phyloP scores from a whole-genome alignment of 1,139 yeast species.

The Yamadazyma songkhlaensis region DNA sequence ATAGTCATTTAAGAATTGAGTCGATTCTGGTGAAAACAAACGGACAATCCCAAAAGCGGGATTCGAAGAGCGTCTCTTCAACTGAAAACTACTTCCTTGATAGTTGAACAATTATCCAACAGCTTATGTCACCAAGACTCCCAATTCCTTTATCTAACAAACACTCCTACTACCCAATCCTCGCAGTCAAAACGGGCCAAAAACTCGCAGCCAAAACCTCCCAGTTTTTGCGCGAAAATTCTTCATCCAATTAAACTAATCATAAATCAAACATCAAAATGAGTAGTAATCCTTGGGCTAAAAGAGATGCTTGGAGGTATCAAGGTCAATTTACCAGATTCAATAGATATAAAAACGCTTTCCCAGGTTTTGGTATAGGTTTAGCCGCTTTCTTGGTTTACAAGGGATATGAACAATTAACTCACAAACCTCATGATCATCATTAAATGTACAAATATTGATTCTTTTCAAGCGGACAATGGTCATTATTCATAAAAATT shows the following conservation, averaged over 20 bases:
- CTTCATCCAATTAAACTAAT: slow-evolving; percentile 8
- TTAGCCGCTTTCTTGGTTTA: slow-evolving; percentile 71
- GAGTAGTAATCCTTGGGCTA: slow-evolving; percentile 49
- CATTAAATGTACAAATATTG: slow-evolving; percentile 17
- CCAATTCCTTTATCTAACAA: too few species aligned
- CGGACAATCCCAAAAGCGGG: too few species aligned
- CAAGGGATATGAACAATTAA: slow-evolving; percentile 60
- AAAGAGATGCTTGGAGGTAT: slow-evolving; percentile 91
- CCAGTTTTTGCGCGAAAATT: slow-evolving; percentile 3
- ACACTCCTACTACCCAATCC: not conserved
- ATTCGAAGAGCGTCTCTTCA: too few species aligned
- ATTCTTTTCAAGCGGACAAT: not conserved
- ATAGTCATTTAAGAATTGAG: too few species aligned
- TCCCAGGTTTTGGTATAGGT: slow-evolving; percentile 84
- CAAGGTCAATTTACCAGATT: slow-evolving; percentile 75
- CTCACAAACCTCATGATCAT: slow-evolving; percentile 28
- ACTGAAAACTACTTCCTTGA: too few species aligned
- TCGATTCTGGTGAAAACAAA: too few species aligned
- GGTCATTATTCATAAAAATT: not conserved
- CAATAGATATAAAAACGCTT: slow-evolving; percentile 68
- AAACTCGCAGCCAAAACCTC: not conserved
- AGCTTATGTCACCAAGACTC: too few species aligned
- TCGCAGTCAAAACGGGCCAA: not conserved
- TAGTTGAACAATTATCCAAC: too few species aligned
- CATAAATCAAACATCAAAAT: slow-evolving; percentile 10